Percentiles rank a stretch among this genome's conserved stretches.
phyloP scores from a whole-genome alignment of 495 filamentous ascomycete species.

The Haplographium delicatum region DNA sequence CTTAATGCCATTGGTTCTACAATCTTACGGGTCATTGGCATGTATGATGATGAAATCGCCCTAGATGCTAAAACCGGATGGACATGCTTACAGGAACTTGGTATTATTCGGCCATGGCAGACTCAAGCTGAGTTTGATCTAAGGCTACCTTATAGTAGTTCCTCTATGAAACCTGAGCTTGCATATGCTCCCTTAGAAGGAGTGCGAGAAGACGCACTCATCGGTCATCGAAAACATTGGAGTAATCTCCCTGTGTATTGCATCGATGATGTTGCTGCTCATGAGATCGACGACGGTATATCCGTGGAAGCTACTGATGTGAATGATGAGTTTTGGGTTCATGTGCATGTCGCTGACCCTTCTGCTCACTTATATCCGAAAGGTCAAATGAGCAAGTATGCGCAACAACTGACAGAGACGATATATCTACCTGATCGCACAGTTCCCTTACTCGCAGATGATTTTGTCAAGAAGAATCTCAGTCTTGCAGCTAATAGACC shows the following conservation, averaged over 20 bases:
- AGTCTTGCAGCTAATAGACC: constrained; percentile 63
- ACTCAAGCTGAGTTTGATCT: constrained; percentile 59
- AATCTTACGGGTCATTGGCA: constrained; percentile 64
- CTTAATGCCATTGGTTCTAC: constrained; percentile 60
- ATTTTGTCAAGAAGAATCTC: constrained; percentile 54
- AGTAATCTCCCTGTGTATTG: constrained; percentile 68
- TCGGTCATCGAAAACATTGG: constrained; percentile 64
- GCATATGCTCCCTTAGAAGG: constrained; percentile 30
- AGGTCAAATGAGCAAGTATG: constrained; percentile 55
- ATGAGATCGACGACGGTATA: constrained; percentile 86
- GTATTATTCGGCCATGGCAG: constrained; percentile 77
- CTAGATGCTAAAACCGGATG: constrained; percentile 53
- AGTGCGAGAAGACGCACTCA: constrained; percentile 46
- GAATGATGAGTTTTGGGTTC: constrained; percentile 70
- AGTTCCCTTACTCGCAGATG: constrained; percentile 66
- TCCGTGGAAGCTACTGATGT: constrained; percentile 63
- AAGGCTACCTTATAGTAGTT: constrained; percentile 41
- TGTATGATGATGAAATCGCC: constrained; percentile 58
- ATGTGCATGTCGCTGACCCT: constrained; percentile 89
- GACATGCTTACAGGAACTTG: constrained; percentile 81
- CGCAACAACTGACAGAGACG: constrained; percentile 55
- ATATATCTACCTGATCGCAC: constrained; percentile 71
- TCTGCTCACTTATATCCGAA: constrained; percentile 68
- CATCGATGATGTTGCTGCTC: constrained; percentile 65
- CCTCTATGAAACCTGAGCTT: neutral